Evolutionary conservation across 768 basidiomycete genomes (phyloP), one percentile per base, ranked within the genome.

Genomic region (Xerocomellus amylosporus): DNA sequence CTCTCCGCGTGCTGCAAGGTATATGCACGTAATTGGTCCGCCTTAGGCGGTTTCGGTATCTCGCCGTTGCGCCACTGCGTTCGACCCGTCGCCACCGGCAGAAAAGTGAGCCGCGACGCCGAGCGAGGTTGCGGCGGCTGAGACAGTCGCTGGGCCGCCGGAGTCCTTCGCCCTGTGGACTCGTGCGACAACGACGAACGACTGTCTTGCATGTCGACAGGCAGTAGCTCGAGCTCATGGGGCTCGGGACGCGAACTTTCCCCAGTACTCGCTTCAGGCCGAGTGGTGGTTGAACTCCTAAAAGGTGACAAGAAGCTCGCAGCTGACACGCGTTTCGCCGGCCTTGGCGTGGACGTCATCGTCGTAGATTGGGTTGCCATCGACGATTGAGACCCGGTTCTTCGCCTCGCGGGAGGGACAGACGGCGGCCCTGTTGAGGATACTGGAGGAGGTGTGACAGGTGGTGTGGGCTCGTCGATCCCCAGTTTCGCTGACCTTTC

Each of bases 1-100:
- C 91, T 93, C 77, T 98, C 95, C 8, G 93, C 93, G 61, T 88
- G 72, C 69, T 96, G 93, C 70, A 98, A 75, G 20, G 90, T 85
- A 66, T 97, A 98, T 49, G 77, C 73, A 46, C 78, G 80, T 48
- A 95, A 68, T 46, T 94, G 66, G 62, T 87, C 80, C 17, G 71
- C 69, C 26, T 71, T 62, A 31, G 79, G 73, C 9, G 80, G 82
- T n/a, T 77, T 74, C 2, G 71, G 69, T 36, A 75, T 64, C 51
- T 61, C 66, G 24, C 51, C 65, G 33, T 47, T 54, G 53, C 63
- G 66, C 53, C 38, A 56, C 19, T 45, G 59, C 38, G 44, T 15
- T 28, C 68, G 62, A 19, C 58, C 37, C 4, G 65, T 53, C 17
- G 53, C 33, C 10, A 55, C 58, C 1, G 68, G 51, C 14, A 72